Base-by-base conservation (phyloP, 352 stramenopile genomes). In the Elongisporangium prolatum region DNA sequence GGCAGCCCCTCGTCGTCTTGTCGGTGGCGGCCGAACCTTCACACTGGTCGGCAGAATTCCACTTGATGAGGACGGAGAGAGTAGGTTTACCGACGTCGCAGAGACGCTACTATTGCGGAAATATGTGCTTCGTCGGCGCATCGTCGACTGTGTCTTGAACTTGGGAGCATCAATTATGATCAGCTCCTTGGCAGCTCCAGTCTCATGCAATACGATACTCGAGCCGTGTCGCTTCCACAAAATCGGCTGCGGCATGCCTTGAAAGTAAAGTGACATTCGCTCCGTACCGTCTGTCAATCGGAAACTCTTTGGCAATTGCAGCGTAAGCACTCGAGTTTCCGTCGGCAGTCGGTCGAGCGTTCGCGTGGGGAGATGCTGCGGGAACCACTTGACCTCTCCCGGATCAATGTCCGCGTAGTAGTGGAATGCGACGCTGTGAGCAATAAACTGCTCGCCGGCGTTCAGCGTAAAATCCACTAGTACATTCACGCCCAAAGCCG, bases 381-480 rank as follows among this genome's bases (percentile, higher is more conserved):
- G 81, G 3, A 60, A 75, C 81, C 78, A 89, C 50, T 75, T 79
- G 28, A 87, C 52, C 11, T 86, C 75, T 5, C 24, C 56, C 9
- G 70, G 59, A 8, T 82, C 64, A 9, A 84, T 50, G 3, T 81
- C 71, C 1, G 74, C 64, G 54, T 91, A 85, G 55, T 86, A 91
- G 18, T 87, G 69, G 40, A 89, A 91, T 14, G 70, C 61, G 18
- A 83, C 77, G 48, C 79, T 88, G 44, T 91, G 81, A 2, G 78
- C 77, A 25, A 91, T 89, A 52, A 91, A 91, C 28, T 89, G 81
- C 56, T 89, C 81, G 4, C 81, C 81, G 11, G 75, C 81, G 24
- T 91, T 91, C 10, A 91, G 63, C 3, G 81, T 89, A 50, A 91
- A 89, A 52, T 91, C 81, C 40, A 91, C 72, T 0, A 89, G 60